These are phyloP conservation scores for Podaxis sp. DNA, from an alignment of 768 basidiomycete genomes.

Conservation along the genomic window DNA sequence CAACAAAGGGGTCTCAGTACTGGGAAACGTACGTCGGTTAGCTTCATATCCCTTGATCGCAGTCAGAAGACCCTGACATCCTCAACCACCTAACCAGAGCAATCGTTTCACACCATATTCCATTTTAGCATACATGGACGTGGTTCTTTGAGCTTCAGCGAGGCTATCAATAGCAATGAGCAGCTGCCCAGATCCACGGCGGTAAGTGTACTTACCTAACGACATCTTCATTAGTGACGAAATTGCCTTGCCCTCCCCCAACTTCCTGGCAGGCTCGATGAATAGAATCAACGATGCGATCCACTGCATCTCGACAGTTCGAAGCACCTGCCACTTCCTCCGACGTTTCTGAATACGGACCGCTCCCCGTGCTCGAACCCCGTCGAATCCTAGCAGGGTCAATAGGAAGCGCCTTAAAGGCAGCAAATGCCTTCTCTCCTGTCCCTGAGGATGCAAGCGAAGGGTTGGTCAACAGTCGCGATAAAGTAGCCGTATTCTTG, in stretches of 20 bases:
- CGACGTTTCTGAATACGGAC: conserved; percentile 49
- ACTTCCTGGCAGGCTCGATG: conserved; percentile 63
- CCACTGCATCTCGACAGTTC: conserved; percentile 76
- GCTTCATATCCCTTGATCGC: not conserved
- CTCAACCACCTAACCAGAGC: conserved; percentile 81
- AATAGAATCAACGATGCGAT: conserved; percentile 72
- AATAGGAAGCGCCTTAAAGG: conserved; percentile 80
- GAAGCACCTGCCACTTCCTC: conserved; percentile 60
- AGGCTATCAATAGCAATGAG: conserved; percentile 44
- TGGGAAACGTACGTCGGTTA: not conserved
- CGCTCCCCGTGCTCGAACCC: conserved; percentile 43
- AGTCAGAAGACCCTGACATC: not conserved
- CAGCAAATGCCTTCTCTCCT: conserved; percentile 52
- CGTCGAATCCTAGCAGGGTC: conserved; percentile 55
- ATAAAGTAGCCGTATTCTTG: conserved; percentile 22
- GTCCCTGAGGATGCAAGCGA: conserved; percentile 21
- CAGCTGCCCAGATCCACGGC: not conserved
- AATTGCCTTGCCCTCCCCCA: conserved; percentile 42
- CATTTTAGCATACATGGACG: conserved; percentile 87
- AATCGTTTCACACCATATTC: conserved; percentile 91
- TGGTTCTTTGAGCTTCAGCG: conserved; percentile 80
- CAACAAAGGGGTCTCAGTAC: too few species aligned
- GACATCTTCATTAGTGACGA: conserved; percentile 69
- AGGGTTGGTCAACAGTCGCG: conserved; percentile 30
- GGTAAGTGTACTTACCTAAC: conserved; percentile 58